These are phyloP conservation scores for Aphanocladium album DNA, from an alignment of 2,329 filamentous ascomycete genomes.

Conservation along the genomic window DNA sequence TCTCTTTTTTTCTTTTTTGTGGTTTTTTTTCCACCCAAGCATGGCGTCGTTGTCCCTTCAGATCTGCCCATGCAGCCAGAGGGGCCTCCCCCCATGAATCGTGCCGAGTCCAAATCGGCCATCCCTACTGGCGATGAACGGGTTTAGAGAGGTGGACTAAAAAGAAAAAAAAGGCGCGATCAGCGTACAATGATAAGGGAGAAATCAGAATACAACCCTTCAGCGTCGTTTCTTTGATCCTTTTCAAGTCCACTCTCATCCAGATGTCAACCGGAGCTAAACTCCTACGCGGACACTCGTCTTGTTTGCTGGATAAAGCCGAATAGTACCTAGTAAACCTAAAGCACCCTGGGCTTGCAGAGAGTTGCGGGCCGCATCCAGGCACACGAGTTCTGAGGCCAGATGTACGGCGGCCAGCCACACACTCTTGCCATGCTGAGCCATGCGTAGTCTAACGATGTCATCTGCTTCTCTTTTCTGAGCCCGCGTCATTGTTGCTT, in stretches of 20 bases:
- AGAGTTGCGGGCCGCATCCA: background rate
- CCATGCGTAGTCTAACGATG: background rate
- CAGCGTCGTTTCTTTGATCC: background rate
- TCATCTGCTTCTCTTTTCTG: background rate
- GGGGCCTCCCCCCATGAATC: background rate
- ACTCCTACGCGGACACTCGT: background rate
- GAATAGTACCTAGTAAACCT: background rate
- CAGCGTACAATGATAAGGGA: background rate
- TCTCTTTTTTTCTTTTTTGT: too few species aligned
- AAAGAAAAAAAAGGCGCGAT: background rate
- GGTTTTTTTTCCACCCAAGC: too few species aligned
- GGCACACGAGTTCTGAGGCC: background rate
- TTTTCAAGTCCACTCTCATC: background rate
- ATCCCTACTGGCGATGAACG: background rate
- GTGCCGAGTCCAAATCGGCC: background rate
- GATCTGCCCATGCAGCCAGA: constrained; percentile 1
- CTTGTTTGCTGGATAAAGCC: background rate
- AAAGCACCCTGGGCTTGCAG: background rate
- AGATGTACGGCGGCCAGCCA: background rate
- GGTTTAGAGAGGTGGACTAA: background rate
- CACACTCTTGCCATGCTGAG: background rate
- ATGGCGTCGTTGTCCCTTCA: background rate
- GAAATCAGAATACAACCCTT: background rate
- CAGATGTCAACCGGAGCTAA: background rate
- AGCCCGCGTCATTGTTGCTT: background rate